Conservation (phyloP, 495 filamentous ascomycete genomes). For the Trichodelitschia bisporula region DNA sequence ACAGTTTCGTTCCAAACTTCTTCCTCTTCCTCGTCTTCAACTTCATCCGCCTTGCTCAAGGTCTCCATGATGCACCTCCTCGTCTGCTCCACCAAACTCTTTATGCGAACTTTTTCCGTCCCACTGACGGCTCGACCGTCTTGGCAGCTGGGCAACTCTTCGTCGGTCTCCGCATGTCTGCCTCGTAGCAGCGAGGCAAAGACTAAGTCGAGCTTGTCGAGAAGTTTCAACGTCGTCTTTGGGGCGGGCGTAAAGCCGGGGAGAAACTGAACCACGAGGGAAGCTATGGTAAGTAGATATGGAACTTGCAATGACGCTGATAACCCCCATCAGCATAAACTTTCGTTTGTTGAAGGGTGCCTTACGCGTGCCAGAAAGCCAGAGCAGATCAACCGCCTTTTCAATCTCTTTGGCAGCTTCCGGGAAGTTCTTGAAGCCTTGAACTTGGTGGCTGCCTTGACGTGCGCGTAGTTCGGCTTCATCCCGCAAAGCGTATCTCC, state of each 20-base stretch:
- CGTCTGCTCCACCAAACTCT: conserved; percentile 46
- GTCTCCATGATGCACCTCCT: conserved; percentile 39
- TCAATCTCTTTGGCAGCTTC: conserved; percentile 50
- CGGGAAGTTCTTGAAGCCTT: conserved; percentile 41
- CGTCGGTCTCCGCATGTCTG: conserved; percentile 35
- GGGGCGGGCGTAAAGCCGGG: conserved; percentile 41
- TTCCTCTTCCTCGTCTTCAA: conserved; percentile 15
- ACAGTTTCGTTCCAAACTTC: conserved; percentile 7
- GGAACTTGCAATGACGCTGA: conserved; percentile 62
- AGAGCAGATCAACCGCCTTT: conserved; percentile 46
- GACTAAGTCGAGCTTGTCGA: conserved; percentile 54
- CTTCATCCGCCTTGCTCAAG: conserved; percentile 13
- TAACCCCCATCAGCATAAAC: no score
- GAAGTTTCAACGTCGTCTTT: conserved; percentile 22
- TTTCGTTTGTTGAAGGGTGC: not conserved
- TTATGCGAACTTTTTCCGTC: conserved; percentile 66
- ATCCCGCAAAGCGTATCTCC: conserved; percentile 51
- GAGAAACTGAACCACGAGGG: conserved; percentile 38
- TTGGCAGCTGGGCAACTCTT: conserved; percentile 28
- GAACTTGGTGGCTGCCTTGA: conserved; percentile 25
- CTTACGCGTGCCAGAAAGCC: conserved; percentile 65
- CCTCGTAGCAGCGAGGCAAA: conserved; percentile 50
- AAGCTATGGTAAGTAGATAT: conserved; percentile 53
- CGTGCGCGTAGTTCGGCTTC: conserved; percentile 12
- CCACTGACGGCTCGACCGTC: conserved; percentile 19